A percentile compares a stretch with the other conserved stretches of the same genome.
phyloP scores from a whole-genome alignment of 1,139 yeast genomes.

The Candida pseudocylindracea region DNA sequence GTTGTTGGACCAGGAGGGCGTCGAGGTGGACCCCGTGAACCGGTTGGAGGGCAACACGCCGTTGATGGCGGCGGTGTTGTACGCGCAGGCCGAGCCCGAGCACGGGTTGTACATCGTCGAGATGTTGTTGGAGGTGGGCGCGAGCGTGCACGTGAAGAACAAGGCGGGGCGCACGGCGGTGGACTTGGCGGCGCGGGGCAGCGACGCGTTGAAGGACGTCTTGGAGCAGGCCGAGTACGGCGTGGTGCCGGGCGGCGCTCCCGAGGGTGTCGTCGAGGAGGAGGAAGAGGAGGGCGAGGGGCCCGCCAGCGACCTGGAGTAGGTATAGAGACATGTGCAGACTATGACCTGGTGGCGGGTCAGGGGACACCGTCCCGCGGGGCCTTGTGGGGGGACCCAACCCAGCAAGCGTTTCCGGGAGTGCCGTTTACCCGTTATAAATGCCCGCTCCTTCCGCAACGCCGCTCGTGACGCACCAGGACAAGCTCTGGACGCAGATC shows the following conservation, averaged over 20 bases:
- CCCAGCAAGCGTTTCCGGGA: too few species aligned
- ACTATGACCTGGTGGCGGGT: too few species aligned
- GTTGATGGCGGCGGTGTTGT: slow-evolving; percentile 64
- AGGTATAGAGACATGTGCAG: background rate
- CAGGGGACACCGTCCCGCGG: too few species aligned
- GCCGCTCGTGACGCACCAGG: slow-evolving; percentile 28
- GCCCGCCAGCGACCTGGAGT: background rate
- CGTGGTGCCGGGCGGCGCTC: slow-evolving; percentile 6
- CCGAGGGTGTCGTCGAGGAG: slow-evolving; percentile 8
- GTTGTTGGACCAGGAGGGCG: slow-evolving; percentile 72
- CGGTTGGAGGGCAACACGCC: slow-evolving; percentile 66
- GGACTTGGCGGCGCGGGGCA: slow-evolving; percentile 35
- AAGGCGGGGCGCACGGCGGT: slow-evolving; percentile 43
- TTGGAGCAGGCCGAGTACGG: slow-evolving; percentile 77
- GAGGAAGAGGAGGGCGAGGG: slow-evolving; percentile 4
- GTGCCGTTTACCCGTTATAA: too few species aligned
- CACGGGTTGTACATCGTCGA: slow-evolving; percentile 67
- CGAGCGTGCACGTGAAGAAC: slow-evolving; percentile 41
- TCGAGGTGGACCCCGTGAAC: slow-evolving; percentile 69
- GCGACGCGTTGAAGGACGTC: slow-evolving; percentile 28
- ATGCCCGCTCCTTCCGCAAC: too few species aligned
- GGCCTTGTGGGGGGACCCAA: too few species aligned
- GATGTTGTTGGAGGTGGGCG: slow-evolving; percentile 77
- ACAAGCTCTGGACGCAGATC: slow-evolving; percentile 70
- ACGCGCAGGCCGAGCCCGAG: slow-evolving; percentile 59